A percentile compares a stretch with the other conserved stretches of the same genome.
Conservation (phyloP, 2,329 filamentous ascomycete genomes). For the Claviceps paspali region DNA sequence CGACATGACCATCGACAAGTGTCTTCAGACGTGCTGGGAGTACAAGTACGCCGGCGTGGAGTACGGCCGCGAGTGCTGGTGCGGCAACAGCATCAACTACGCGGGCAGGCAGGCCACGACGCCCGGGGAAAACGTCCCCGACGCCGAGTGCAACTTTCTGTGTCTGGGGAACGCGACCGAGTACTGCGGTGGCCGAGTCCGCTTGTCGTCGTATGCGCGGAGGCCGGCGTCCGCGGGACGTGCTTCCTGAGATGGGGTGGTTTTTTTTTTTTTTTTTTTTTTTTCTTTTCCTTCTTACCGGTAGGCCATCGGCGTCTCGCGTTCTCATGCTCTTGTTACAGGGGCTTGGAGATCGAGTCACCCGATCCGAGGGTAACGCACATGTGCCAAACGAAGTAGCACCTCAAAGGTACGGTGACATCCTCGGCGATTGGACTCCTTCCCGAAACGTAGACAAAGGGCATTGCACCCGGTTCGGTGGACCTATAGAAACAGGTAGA, state of each 20-base stretch:
- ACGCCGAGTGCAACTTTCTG: constrained; percentile 16
- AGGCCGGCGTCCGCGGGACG: background rate
- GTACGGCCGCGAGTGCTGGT: constrained; percentile 24
- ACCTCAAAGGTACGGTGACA: no score
- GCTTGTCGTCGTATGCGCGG: background rate
- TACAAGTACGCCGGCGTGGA: constrained; percentile 23
- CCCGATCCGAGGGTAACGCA: no score
- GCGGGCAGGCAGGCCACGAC: constrained; percentile 9
- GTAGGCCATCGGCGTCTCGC: no score
- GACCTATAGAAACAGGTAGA: no score
- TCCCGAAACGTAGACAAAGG: no score
- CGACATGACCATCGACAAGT: constrained; percentile 19
- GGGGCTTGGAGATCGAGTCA: no score
- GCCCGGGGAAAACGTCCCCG: constrained; percentile 16
- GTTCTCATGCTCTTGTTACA: no score
- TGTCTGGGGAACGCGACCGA: constrained; percentile 19
- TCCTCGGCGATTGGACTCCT: no score
- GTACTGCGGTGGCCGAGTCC: constrained; percentile 16
- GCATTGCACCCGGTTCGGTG: no score
- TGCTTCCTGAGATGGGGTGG: background rate
- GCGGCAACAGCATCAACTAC: constrained; percentile 17
- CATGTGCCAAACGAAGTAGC: no score
- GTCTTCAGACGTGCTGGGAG: constrained; percentile 17
- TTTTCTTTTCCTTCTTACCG: no score
- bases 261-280: no score